phyloP scores from a whole-genome alignment of 176 grass and related monocot species.

The Phyllostachys edulis region DNA sequence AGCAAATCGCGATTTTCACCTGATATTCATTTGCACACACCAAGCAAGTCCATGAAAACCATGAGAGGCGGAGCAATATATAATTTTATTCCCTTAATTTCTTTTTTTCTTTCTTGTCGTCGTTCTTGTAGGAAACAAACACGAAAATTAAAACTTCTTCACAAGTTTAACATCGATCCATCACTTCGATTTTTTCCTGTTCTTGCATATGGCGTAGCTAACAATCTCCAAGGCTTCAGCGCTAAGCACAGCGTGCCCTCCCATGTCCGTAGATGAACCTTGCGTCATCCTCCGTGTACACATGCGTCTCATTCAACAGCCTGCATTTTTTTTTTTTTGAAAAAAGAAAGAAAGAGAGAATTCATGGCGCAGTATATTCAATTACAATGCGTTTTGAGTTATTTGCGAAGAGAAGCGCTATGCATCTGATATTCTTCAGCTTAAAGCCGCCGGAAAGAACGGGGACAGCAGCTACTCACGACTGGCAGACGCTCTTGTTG shows the following conservation, averaged over 20 bases:
- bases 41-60: not conserved
- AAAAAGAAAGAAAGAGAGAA: no score
- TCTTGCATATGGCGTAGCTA: not conserved
- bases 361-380: not conserved
- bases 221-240: not conserved
- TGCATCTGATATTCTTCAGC: not conserved
- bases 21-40: not conserved
- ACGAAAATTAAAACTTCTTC: not conserved
- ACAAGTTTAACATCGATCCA: not conserved
- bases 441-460: not conserved
- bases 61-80: not conserved
- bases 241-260: constrained; percentile 29
- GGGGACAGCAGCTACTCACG: constrained; percentile 31
- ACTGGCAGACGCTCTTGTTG: constrained; percentile 70
- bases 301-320: constrained; percentile 66
- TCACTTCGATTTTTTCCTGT: not conserved
- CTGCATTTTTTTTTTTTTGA: constrained; percentile 33
- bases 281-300: constrained; percentile 73
- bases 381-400: not conserved
- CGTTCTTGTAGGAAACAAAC: not conserved
- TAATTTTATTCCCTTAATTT: not conserved
- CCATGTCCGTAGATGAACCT: constrained; percentile 79
- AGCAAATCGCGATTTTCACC: not conserved
- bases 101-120: not conserved
- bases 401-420: not conserved